Conservation (phyloP, 345 rosid species). For the Syzygium oleosum region DNA sequence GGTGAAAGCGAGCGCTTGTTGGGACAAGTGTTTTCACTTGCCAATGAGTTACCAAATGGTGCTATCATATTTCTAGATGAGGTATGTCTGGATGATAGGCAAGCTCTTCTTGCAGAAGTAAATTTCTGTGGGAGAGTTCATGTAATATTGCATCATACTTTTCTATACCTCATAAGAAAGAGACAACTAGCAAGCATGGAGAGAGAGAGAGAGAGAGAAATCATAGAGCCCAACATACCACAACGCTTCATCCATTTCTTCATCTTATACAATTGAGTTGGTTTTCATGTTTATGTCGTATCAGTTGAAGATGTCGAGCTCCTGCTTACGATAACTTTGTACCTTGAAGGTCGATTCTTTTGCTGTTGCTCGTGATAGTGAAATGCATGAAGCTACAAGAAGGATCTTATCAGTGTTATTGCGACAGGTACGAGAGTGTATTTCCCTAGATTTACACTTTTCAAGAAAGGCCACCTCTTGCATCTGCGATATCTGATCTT, state of each 20-base stretch:
- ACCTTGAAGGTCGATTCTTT: constrained; percentile 81
- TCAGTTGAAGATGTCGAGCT: background rate
- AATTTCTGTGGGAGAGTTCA: background rate
- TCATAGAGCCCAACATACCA: background rate
- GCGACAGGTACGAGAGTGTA: constrained; percentile 51
- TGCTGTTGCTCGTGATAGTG: constrained; percentile 73
- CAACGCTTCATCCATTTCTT: background rate
- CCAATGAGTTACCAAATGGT: constrained; percentile 76
- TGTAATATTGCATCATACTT: background rate
- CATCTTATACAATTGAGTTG: background rate
- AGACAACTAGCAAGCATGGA: background rate
- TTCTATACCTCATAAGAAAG: background rate
- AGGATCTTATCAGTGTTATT: constrained; percentile 80
- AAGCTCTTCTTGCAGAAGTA: background rate
- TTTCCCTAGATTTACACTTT: background rate
- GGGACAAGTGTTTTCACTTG: constrained; percentile 85
- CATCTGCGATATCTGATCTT: background rate
- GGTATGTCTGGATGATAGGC: constrained; percentile 29
- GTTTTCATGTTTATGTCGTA: background rate
- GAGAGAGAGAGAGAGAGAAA: background rate
- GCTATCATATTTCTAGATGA: constrained; percentile 88
- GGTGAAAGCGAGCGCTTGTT: constrained; percentile 86
- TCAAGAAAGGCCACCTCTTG: background rate
- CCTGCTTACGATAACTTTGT: background rate
- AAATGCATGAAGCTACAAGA: constrained; percentile 95